phyloP scores from a whole-genome alignment of 2,329 filamentous ascomycete species.

The Thielaviopsis punctulata region DNA sequence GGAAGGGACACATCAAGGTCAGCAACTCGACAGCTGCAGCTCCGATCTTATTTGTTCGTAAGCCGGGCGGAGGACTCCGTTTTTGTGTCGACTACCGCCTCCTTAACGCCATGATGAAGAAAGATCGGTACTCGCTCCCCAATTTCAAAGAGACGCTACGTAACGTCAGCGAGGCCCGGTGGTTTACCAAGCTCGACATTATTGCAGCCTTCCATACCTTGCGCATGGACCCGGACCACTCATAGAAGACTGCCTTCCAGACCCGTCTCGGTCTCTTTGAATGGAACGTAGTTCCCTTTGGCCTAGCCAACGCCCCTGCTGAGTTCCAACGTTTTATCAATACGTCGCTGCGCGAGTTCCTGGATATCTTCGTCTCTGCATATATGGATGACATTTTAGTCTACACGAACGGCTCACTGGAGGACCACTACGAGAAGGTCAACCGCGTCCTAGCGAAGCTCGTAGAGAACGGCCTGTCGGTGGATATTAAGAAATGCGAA shows the following conservation, averaged over 20 bases:
- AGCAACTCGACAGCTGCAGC: too few relatives aligned
- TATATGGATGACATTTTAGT: neutral
- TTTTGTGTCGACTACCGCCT: constrained; percentile 21
- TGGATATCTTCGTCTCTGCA: neutral
- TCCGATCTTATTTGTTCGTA: constrained; percentile 20
- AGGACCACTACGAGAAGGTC: constrained; percentile 10
- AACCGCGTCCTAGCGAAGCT: neutral
- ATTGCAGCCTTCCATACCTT: constrained; percentile 12
- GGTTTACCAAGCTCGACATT: constrained; percentile 20
- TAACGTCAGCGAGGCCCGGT: constrained; percentile 14
- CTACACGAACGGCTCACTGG: constrained; percentile 20
- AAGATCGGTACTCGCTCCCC: constrained; percentile 19
- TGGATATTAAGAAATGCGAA: too few relatives aligned
- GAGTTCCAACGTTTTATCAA: neutral
- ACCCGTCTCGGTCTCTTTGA: neutral
- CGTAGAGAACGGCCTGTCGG: neutral
- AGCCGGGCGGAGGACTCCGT: constrained; percentile 16
- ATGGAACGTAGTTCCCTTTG: neutral
- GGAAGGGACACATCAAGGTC: too few relatives aligned
- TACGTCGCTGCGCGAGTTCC: too few relatives aligned
- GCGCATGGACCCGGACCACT: neutral
- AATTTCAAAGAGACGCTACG: constrained; percentile 19
- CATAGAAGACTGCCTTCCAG: neutral
- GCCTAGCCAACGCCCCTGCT: neutral
- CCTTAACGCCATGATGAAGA: constrained; percentile 20